A percentile compares a stretch with the other conserved stretches of the same genome.
phyloP scores from a whole-genome alignment of 768 basidiomycete genomes.

The Panus rudis region DNA sequence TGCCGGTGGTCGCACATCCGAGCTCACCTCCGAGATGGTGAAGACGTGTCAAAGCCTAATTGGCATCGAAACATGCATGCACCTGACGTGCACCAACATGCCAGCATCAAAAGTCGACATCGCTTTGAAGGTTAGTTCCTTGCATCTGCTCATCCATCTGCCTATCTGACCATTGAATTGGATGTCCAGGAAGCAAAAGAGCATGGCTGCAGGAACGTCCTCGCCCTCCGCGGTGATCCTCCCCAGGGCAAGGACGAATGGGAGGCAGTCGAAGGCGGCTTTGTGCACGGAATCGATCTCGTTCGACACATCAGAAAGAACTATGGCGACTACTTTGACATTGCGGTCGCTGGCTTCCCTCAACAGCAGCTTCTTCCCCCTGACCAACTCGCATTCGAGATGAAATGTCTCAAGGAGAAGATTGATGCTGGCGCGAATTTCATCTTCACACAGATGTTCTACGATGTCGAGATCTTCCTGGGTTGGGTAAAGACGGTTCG shows the following conservation, averaged over 20 bases:
- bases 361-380: conserved; percentile 69
- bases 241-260: conserved; percentile 84
- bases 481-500: conserved; percentile 82
- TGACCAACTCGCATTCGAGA: conserved; percentile 70
- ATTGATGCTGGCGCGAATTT: conserved; percentile 84
- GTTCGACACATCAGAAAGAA: conserved; percentile 77
- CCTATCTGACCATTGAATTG: conserved; percentile 5
- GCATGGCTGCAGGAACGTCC: conserved; percentile 85
- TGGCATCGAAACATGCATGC: conserved; percentile 97
- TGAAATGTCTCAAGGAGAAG: conserved; percentile 84
- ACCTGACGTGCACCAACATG: conserved; percentile 98
- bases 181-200: conserved; percentile 72
- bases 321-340: conserved; percentile 92
- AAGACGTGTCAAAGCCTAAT: conserved; percentile 90
- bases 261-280: conserved; percentile 89
- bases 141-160: neutral
- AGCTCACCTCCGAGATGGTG: conserved; percentile 88
- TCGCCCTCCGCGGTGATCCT: conserved; percentile 91
- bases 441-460: conserved; percentile 99
- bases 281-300: conserved; percentile 86
- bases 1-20: conserved; percentile 92
- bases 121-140: conserved; percentile 66
- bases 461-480: conserved; percentile 87
- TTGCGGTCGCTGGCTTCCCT: conserved; percentile 91
- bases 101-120: conserved; percentile 92